Evolutionary conservation across 306 rosid genomes (phyloP).

Genomic region (Adenanthera pavonina): DNA sequence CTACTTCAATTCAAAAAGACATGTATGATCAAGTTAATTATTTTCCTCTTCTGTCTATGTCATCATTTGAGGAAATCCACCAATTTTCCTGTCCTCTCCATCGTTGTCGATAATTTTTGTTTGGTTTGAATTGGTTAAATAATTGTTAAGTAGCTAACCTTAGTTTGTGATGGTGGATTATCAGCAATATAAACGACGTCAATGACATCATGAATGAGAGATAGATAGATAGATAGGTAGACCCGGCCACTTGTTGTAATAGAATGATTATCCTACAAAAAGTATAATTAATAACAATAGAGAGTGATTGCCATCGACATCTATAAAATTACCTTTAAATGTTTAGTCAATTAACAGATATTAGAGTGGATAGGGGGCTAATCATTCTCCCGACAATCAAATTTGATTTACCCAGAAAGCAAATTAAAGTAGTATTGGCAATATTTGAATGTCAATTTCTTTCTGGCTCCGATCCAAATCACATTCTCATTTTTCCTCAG

Average conservation of each 20-base stretch:
- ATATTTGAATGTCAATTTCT: not conserved
- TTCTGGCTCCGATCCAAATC: not conserved
- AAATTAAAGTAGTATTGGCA: not conserved
- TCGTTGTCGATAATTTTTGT: not conserved
- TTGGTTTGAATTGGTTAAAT: not conserved
- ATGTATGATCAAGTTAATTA: no score
- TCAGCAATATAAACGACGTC: not conserved
- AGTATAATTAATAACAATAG: not conserved
- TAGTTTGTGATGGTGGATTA: not conserved
- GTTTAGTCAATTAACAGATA: conserved; percentile 8
- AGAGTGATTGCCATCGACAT: not conserved
- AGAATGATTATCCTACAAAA: not conserved
- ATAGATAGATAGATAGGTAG: not conserved
- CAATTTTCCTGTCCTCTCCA: not conserved
- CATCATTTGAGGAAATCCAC: not conserved
- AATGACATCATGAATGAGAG: not conserved
- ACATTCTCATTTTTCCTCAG: not conserved
- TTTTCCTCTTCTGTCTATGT: no score
- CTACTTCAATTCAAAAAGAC: no score
- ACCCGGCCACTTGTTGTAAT: not conserved
- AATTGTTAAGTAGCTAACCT: not conserved
- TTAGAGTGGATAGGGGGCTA: not conserved
- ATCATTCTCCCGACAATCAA: conserved; percentile 17
- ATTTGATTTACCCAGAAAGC: not conserved
- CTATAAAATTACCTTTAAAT: not conserved